Evolutionary conservation across 1,139 yeast genomes (phyloP), one percentile per base, ranked within the genome.

Genomic region (Debaryomyces coudertii): DNA sequence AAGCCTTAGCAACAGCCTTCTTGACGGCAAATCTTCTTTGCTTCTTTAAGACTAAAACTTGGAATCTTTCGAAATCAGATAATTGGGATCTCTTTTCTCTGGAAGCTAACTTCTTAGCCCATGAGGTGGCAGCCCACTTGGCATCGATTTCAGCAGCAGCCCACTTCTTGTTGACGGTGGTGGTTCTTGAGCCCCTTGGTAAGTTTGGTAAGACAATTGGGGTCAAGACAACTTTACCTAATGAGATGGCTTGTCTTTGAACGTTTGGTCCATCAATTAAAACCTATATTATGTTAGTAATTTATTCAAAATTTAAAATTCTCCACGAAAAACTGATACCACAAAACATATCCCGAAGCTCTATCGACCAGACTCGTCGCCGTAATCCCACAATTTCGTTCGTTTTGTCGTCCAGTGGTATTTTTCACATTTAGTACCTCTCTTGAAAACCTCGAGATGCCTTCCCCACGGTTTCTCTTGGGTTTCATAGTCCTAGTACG

Each of bases 41-140:
- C 85, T 90, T 93, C 88, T 88, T 92, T 76, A 90, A 86, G 65
- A 90, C 95, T 76, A 88, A 74, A 66, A 92, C 99, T 84, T 93
- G 97, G 97, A 93, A 93, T 86, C 99, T 92, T 83, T 93, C 97
- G 69, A 93, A 93, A 80, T 93, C 99, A 64, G 93, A 73, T 74
- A 95, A 87, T 71, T 86, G 80, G 66, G 95, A 77, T 84, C 99
- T 89, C 77, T 85, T 90, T 77, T 87, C 85, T 77, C 87, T 90
- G 76, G 88, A 86, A 70, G 95, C 97, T 69, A 93, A 86, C 83
- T 90, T 90, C 88, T 93, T 89, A 70, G 98, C 97, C 97, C 97
- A 90, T 50, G 96, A 72, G 61, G 98, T 81, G 66, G 87, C 80
- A 63, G 87, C 84, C 98, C 98, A 93, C 79, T 92, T 88, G 70